Base-by-base conservation (phyloP, 306 rosid species). In the Morella rubra region DNA sequence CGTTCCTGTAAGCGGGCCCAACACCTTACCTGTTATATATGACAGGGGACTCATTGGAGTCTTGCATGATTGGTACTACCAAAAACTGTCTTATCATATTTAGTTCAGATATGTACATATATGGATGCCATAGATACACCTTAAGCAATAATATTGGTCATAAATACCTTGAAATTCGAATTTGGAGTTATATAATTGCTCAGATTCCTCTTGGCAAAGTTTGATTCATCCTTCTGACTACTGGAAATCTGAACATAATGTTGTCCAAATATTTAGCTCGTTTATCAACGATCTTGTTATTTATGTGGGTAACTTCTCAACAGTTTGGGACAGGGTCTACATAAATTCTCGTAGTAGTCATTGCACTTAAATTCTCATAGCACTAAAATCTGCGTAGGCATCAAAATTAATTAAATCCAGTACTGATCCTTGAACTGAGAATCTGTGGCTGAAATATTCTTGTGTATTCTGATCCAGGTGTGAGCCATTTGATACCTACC, bases 31-130 rank as follows among this genome's bases (percentile, higher is more conserved):
- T 14, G 93, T 92, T 76, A 88, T 92, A 79, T 91, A 89, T 65
- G 99, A 95, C 72, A 97, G 99, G 7, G 99, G 99, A 53, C 89
- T 95, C 83, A 85, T 95, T 20, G 99, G 99, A 78, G 98, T 92
- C 69, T 73, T 85, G 85, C 99, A 95, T 80, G 99, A 95, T 88
- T 95, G 99, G 99, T 95, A 91, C 69, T 32, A 60, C 77, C 58
- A 61, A 4, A 14, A 51, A 50, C 79, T 65, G 32, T 70, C 76
- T 73, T 49, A 19, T 76, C 5, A 27, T 56, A 45, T 54, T 52
- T 69, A 60, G 11, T 69, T 73, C 61, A 44, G 49, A 79, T 79
- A 44, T 73, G 49, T n/a, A 18, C 13, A 44, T 65, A 42, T 65
- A 42, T 42, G 22, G 71, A 65, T 65, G 42, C 16, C n/a, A 8